These are phyloP conservation scores for Phycomyces nitens DNA, from an alignment of 192 early-diverging fungal genomes.

Conservation along the genomic window DNA sequence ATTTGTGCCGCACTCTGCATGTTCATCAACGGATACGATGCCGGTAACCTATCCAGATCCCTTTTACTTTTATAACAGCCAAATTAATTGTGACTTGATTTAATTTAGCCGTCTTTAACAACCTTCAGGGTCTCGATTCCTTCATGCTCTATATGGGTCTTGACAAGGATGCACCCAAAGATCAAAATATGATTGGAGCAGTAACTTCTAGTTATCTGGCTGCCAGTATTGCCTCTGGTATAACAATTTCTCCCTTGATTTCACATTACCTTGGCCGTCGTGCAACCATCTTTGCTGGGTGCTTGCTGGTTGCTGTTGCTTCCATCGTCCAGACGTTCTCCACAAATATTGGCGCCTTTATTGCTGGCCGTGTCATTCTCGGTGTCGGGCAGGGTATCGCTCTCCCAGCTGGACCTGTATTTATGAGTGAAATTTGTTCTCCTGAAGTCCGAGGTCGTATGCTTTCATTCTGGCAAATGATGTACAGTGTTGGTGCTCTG, in stretches of 20 bases:
- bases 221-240: conserved; percentile 20
- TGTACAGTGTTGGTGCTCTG: conserved; percentile 22
- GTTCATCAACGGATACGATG: conserved; percentile 32
- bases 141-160: conserved; percentile 12
- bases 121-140: conserved; percentile 10
- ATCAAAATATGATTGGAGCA: conserved; percentile 16
- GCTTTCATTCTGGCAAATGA: conserved; percentile 27
- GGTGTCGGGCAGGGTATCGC: conserved; percentile 21
- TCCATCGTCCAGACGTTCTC: conserved; percentile 18
- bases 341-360: conserved; percentile 21
- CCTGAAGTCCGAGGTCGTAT: conserved; percentile 26
- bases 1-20: conserved; percentile 14
- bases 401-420: conserved; percentile 21
- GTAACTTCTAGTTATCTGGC: conserved; percentile 16
- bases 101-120: conserved; percentile 23
- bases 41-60: conserved; percentile 9
- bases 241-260: conserved; percentile 18
- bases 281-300: conserved; percentile 20
- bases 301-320: conserved; percentile 4
- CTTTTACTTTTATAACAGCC: neutral
- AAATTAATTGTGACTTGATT: neutral
- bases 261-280: conserved; percentile 22
- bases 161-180: neutral
- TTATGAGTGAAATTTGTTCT: conserved; percentile 19
- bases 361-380: conserved; percentile 19